Conservation (phyloP, 768 basidiomycete genomes). For the Rhodosporidiobolus odoratus region DNA sequence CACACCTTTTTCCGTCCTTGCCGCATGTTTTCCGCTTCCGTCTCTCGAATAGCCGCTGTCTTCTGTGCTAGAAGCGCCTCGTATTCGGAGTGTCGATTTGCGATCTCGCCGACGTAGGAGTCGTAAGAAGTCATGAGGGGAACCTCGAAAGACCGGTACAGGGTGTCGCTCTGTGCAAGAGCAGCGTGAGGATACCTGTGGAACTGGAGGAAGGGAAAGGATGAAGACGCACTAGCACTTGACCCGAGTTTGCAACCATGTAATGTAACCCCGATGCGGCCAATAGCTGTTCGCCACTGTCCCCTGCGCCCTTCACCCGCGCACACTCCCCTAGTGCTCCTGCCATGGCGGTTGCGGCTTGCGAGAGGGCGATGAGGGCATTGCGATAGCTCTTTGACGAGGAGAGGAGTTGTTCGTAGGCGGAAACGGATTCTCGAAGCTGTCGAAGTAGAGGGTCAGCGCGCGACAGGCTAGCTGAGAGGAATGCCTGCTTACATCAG, state of each 20-base stretch:
- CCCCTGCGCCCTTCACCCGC: slow-evolving; percentile 37
- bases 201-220: background rate
- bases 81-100: slow-evolving; percentile 36
- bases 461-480: background rate
- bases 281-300: slow-evolving; percentile 28
- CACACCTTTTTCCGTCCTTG: slow-evolving; percentile 34
- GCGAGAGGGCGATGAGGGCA: slow-evolving; percentile 32
- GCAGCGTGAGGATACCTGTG: background rate
- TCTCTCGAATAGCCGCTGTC: slow-evolving; percentile 33
- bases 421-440: slow-evolving; percentile 33
- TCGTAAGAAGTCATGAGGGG: slow-evolving; percentile 38
- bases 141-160: slow-evolving; percentile 36
- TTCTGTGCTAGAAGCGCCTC: slow-evolving; percentile 30
- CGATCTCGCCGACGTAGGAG: slow-evolving; percentile 26
- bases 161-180: slow-evolving; percentile 30
- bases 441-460: background rate
- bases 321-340: slow-evolving; percentile 33
- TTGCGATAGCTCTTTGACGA: slow-evolving; percentile 33
- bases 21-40: slow-evolving; percentile 38
- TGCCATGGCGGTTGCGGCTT: slow-evolving; percentile 32
- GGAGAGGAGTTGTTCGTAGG: slow-evolving; percentile 28
- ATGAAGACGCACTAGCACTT: slow-evolving; percentile 23
- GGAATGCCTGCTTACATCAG: background rate
- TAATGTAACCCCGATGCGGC: slow-evolving; percentile 37
- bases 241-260: slow-evolving; percentile 33